Base-by-base conservation (phyloP, 768 basidiomycete genomes). In the Russula emetica region DNA sequence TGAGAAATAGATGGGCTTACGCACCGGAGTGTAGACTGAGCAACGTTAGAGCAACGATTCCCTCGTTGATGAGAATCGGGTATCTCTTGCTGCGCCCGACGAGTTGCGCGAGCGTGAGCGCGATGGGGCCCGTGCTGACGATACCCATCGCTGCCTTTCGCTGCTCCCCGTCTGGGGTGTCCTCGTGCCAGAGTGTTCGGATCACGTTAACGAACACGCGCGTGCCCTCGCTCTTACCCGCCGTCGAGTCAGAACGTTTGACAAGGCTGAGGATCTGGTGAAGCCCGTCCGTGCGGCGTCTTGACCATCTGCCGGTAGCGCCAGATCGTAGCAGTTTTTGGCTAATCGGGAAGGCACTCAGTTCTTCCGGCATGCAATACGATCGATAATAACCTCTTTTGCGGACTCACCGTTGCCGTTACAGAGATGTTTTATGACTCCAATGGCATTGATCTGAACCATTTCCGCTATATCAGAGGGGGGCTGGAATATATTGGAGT, bases 221-320 rank as follows among this genome's bases (percentile, higher is more conserved):
- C 20, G 93, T 88, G 34, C 90, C 90, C 77, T 99, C 96, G 71
- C 90, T 94, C 74, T 88, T 89, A 40, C 95, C 79, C 1, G 92
- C 84, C 2, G 90, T 76, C 22, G 88, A 88, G 69, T 95, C 89
- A 6, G 93, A 88, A 47, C 93, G 86, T 55, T 81, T 80, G 32
- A 89, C 80, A 22, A 99, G 80, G 7, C 83, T 83, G 36, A 97
- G 78, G 51, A 98, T 82, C 62, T 85, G 85, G 5, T 83, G 76
- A 47, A 94, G 76, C 1, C 83, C 26, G 83, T 83, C 1, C 76
- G 69, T 20, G 70, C 68, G n/a, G 72, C 47, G 2, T 74, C 54
- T 70, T 60, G 66, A 55, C 67, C 70, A 13, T 74, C 66, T 36
- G 76, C 67, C 1, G 84, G 78, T 1, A 86, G 76, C 32, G 86